These are phyloP conservation scores for Phaffia rhodozyma DNA, from an alignment of 1,284 basidiomycete genomes.

Conservation along the genomic window DNA sequence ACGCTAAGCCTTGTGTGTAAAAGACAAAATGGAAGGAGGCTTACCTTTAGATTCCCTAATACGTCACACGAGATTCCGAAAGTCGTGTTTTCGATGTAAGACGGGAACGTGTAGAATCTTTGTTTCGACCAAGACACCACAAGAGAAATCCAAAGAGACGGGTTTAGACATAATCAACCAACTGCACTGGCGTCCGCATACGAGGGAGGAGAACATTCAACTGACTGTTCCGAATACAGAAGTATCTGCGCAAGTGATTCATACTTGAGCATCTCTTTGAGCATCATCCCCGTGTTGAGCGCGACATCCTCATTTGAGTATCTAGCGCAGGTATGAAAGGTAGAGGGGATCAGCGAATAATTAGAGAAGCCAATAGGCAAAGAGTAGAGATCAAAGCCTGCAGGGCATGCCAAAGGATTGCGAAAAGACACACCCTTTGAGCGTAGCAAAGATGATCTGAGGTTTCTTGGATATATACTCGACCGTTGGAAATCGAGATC, in stretches of 20 bases:
- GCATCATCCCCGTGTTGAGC: conserved; percentile 94
- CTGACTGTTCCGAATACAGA: conserved; percentile 83
- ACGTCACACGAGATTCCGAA: conserved; percentile 98
- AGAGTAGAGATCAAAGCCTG: too few species aligned
- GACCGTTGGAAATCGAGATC: conserved; percentile 82
- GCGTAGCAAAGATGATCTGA: conserved; percentile 76
- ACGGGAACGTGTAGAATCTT: conserved; percentile 92
- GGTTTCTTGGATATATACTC: conserved; percentile 78
- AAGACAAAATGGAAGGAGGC: conserved; percentile 12
- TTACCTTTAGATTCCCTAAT: conserved; percentile 78
- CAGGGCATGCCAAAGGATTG: too few species aligned
- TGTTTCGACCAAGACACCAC: too few species aligned
- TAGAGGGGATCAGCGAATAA: neutral
- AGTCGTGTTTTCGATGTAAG: conserved; percentile 94
- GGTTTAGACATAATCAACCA: neutral
- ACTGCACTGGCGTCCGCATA: neutral
- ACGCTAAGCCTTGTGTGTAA: neutral
- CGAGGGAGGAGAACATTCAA: conserved; percentile 21
- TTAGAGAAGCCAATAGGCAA: neutral
- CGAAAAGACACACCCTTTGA: conserved; percentile 46
- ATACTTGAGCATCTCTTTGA: conserved; percentile 92
- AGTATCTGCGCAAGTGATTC: conserved; percentile 83
- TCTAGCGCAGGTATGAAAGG: conserved; percentile 26
- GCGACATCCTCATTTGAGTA: conserved; percentile 93
- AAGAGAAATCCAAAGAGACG: neutral